Percentiles rank a stretch among this genome's conserved stretches.
These are phyloP conservation scores for Tolypocladium capitatum DNA, from an alignment of 2,329 filamentous ascomycete species.

Conservation along the genomic window DNA sequence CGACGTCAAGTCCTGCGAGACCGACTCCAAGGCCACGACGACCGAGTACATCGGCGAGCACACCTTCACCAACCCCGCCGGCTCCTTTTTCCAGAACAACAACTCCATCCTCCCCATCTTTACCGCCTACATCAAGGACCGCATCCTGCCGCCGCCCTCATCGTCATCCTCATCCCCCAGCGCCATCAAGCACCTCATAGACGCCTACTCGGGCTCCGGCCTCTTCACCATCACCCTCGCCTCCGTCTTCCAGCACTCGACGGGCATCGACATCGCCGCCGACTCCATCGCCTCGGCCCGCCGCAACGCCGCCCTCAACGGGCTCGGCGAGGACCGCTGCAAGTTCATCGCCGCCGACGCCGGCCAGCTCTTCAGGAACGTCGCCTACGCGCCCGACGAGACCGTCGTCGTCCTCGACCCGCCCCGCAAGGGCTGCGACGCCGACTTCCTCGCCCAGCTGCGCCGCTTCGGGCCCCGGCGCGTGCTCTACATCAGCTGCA, in stretches of 20 bases:
- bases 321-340: slow-evolving; percentile 52
- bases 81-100: slow-evolving; percentile 98
- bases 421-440: slow-evolving; percentile 89
- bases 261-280: slow-evolving; percentile 81
- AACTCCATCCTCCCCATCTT: slow-evolving; percentile 88
- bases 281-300: slow-evolving; percentile 68
- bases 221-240: slow-evolving; percentile 95
- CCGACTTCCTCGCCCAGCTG: slow-evolving; percentile 69
- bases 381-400: slow-evolving; percentile 61
- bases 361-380: slow-evolving; percentile 62
- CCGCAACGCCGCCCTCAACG: slow-evolving; percentile 66
- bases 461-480: slow-evolving; percentile 63
- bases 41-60: slow-evolving; percentile 82
- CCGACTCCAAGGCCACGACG: slow-evolving; percentile 66
- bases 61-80: slow-evolving; percentile 81
- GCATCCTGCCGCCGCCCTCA: slow-evolving; percentile 53
- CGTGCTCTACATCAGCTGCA: slow-evolving; percentile 91
- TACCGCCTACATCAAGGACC: slow-evolving; percentile 72
- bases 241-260: slow-evolving; percentile 66
- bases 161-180: slow-evolving; percentile 19
- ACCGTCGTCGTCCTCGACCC: slow-evolving; percentile 94
- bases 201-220: slow-evolving; percentile 93
- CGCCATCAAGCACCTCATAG: slow-evolving; percentile 72
- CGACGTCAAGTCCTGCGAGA: slow-evolving; percentile 80
- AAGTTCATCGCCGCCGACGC: slow-evolving; percentile 86